Conservation (phyloP, 2,329 filamentous ascomycete species). For the Aureobasidium sp. region DNA sequence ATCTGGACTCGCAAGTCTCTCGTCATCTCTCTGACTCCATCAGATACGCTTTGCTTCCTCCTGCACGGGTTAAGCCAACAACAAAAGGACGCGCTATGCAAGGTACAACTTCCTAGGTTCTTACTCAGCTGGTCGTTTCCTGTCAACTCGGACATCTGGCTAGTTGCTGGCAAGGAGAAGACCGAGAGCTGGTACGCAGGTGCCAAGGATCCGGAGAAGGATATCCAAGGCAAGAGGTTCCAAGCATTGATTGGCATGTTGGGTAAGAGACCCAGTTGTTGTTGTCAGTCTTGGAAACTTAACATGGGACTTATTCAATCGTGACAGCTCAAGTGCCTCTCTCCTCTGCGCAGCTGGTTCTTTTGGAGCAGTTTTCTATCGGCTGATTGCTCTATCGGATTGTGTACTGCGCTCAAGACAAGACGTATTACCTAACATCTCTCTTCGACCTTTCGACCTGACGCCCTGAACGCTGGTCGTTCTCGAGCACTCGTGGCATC, state of each 20-base stretch:
- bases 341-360: not conserved
- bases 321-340: not conserved
- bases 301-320: not conserved
- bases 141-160: conserved; percentile 16
- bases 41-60: conserved; percentile 16
- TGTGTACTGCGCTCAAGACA: not conserved
- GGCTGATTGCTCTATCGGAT: not conserved
- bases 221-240: not conserved
- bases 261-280: not conserved
- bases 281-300: not conserved
- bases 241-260: not conserved
- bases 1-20: conserved; percentile 14
- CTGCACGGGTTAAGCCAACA: conserved; percentile 12
- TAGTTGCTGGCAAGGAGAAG: conserved; percentile 4
- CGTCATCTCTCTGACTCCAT: conserved; percentile 13
- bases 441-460: no score
- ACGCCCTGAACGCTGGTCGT: not conserved
- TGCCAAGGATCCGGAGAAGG: not conserved
- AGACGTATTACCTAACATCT: not conserved
- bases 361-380: conserved; percentile 1
- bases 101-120: conserved; percentile 14
- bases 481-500: not conserved
- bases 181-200: not conserved
- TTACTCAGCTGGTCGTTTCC: conserved; percentile 14
- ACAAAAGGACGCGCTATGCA: conserved; percentile 12